Percentiles rank a stretch among this genome's conserved stretches.
Conservation (phyloP, 805 yeast species). For the Groenewaldozyma salmanticensis region DNA sequence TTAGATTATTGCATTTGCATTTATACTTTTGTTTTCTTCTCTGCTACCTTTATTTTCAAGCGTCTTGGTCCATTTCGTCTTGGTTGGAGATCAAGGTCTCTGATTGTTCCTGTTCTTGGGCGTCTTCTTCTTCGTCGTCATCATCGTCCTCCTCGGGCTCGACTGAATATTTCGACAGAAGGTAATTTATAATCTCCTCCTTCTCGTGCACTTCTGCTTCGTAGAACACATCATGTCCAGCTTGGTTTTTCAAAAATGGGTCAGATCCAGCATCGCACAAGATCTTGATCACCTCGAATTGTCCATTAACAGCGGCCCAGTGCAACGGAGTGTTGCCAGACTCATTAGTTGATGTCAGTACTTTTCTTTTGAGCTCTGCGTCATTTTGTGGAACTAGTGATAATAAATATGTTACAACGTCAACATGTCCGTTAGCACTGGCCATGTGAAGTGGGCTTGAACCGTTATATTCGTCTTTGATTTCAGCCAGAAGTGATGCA, state of each 20-base stretch:
- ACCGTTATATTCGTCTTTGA: conserved; percentile 53
- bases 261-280: conserved; percentile 76
- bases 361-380: conserved; percentile 34
- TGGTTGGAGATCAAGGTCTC: background rate
- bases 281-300: conserved; percentile 55
- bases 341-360: conserved; percentile 39
- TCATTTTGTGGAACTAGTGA: conserved; percentile 27
- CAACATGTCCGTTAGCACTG: conserved; percentile 84
- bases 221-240: conserved; percentile 73
- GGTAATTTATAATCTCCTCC: conserved; percentile 68
- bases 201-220: conserved; percentile 80
- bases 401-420: conserved; percentile 42
- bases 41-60: background rate
- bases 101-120: conserved; percentile 6
- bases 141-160: conserved; percentile 42
- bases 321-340: conserved; percentile 92
- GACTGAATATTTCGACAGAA: conserved; percentile 62
- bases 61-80: background rate
- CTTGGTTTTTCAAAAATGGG: conserved; percentile 64
- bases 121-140: conserved; percentile 9
- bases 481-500: conserved; percentile 37
- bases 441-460: conserved; percentile 92
- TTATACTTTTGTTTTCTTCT: too few species aligned
- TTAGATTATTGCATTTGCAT: background rate
- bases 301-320: conserved; percentile 93